Evolutionary conservation across 371 early-diverging fungal species (phyloP), one percentile per base, ranked within the genome.

Genomic region (Mucor velutinosus): DNA sequence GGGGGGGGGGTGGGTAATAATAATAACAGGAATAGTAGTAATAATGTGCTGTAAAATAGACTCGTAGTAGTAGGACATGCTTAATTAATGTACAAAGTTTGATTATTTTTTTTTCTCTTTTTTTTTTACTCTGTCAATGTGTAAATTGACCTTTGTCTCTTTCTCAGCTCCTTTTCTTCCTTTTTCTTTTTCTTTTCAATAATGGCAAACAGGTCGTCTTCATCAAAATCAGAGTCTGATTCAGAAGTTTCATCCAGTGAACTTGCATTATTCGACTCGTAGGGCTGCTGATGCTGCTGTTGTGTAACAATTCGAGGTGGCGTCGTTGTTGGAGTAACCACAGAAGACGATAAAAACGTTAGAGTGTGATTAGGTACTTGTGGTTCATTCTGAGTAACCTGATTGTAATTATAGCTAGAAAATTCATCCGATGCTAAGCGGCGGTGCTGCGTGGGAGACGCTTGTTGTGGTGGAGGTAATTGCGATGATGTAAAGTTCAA

Each of bases 161-260:
- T 66, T 45, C 35, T 69, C 19, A 47, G 10, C 62, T 69, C 69
- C 27, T 41, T 57, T 60, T 69, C 69, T 45, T 65, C 60, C 27
- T 32, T 62, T 43, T 62, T 65, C 35, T 73, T 73, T 41, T 73
- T 73, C 19, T 65, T 72, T 58, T 72, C 66, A 56, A 73, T 73
- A 3, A 73, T 69, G 4, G 63, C 69, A 35, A 73, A 66, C 27
- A 73, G 56, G 47, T 73, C 73, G 47, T 63, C 68, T 15, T 70
- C 70, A 23, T 70, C 70, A 19, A 58, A 57, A 27, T 62, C 64
- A 7, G 56, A 60, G 21, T 66, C 66, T 55, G 55, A 53, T 21
- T 55, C 56, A 39, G 37, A 37, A 8, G 56, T 61, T 25, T 51
- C 51, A 51, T 51, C 51, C 51, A 25, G 51, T 21, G 51, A 51